Base-by-base conservation (phyloP, 768 basidiomycete genomes). In the Xerocomellus chrysenteron region DNA sequence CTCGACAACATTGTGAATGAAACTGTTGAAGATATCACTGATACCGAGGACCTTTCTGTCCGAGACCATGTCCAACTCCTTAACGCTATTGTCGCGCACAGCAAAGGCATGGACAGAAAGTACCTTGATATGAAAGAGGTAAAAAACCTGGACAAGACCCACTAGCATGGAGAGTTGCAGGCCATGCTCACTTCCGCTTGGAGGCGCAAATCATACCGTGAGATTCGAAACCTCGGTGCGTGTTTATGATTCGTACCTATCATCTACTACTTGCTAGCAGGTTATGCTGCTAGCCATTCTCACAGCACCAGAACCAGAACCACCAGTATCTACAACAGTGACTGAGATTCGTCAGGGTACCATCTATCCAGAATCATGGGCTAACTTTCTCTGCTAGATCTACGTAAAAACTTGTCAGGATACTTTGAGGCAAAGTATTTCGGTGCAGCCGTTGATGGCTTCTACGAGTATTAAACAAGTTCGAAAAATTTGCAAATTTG, bases 391-490 rank as follows among this genome's bases (percentile, higher is more conserved):
- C 3, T n/a, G 4, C 10, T 26, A 59, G 58, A 30, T 41, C 2
- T 59, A 37, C 42, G 16, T 14, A 5, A 24, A 13, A 42, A 5
- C 0, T 14, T 61, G 12, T 28, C 41, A 8, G 4, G 5, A 10
- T 60, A 53, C 1, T 59, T 60, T 5, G 5, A 10, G 16, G 46
- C 28, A 44, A 9, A 12, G 28, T 60, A 55, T 33, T 10, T 10
- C 5, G 58, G 55, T 1, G 54, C 21, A 24, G 59, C 60, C 8
- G 50, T 50, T 8, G 57, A 62, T 13, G 55, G 66, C 6, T 62
- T n/a, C n/a, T 59, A 57, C 30, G 57, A 66, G 33, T 66, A 64
- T 43, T 44, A 67, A 24, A 42, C 43, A 21, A 21, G 21, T 21
- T 21, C 21, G 21, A 21, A 21, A 21, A 21, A 21, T 21, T 21